These are phyloP conservation scores for Pseudovirgaria hyperparasitica DNA, from an alignment of 2,329 filamentous ascomycete species.

Conservation along the genomic window DNA sequence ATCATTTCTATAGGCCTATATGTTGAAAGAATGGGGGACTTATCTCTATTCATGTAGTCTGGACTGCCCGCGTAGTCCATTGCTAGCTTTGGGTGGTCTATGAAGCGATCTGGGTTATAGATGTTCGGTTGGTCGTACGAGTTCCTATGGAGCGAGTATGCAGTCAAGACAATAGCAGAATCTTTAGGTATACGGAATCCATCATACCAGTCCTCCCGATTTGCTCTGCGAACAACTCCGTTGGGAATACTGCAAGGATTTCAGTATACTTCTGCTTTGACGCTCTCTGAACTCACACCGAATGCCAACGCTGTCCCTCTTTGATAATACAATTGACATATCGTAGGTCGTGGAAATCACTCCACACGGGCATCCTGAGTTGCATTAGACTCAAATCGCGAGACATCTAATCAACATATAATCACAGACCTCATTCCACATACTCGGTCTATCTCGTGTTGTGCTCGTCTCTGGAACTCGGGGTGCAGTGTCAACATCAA, in stretches of 20 bases:
- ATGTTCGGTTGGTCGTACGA: constrained; percentile 12
- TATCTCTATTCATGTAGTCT: constrained; percentile 23
- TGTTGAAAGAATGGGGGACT: constrained; percentile 7
- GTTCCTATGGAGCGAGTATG: constrained; percentile 9
- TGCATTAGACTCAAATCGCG: not conserved
- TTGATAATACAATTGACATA: constrained; percentile 20
- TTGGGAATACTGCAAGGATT: constrained; percentile 4
- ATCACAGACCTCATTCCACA: too few relatives aligned
- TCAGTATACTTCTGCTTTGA: not conserved
- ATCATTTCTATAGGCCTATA: too few relatives aligned
- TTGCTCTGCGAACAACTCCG: constrained; percentile 12
- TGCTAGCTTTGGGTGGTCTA: constrained; percentile 18
- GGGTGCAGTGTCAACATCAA: constrained; percentile 13
- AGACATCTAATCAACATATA: not conserved
- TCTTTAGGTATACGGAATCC: constrained; percentile 18
- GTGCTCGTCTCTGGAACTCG: constrained; percentile 10
- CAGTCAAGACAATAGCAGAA: constrained; percentile 17
- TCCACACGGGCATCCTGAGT: constrained; percentile 10
- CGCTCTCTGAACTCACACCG: constrained; percentile 12
- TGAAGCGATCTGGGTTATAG: constrained; percentile 26
- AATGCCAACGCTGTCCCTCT: constrained; percentile 13
- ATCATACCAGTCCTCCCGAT: constrained; percentile 15
- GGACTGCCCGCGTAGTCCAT: constrained; percentile 22
- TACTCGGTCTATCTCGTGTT: constrained; percentile 11
- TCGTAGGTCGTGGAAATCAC: constrained; percentile 14